Conservation (phyloP, 768 basidiomycete genomes). For the Lactifluus hygrophoroides region DNA sequence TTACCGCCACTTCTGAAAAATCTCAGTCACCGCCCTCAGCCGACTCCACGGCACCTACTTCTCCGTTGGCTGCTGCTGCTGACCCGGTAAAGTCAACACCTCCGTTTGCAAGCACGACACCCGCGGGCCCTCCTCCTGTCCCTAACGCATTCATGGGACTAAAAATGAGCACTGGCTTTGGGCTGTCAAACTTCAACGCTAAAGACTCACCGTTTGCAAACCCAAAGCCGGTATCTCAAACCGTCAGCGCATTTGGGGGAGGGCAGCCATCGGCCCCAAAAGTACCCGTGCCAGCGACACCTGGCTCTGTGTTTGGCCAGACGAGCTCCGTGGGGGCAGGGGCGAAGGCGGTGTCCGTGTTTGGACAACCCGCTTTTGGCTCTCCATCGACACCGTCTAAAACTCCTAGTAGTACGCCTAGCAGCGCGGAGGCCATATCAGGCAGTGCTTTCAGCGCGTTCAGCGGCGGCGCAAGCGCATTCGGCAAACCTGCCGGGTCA, state of each 20-base stretch:
- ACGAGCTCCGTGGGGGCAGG: slow-evolving; percentile 18
- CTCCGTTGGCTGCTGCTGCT: background rate
- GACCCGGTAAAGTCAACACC: background rate
- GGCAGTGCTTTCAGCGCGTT: slow-evolving; percentile 35
- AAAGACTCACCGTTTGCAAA: slow-evolving; percentile 24
- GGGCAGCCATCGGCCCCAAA: slow-evolving; percentile 10
- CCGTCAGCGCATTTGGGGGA: slow-evolving; percentile 14
- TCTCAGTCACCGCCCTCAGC: background rate
- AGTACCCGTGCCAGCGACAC: slow-evolving; percentile 24
- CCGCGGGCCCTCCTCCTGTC: slow-evolving; percentile 21
- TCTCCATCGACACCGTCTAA: slow-evolving; percentile 16
- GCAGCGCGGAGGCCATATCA: slow-evolving; percentile 24
- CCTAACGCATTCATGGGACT: slow-evolving; percentile 19
- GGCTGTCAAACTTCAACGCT: slow-evolving; percentile 18
- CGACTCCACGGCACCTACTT: background rate
- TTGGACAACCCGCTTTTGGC: slow-evolving; percentile 35
- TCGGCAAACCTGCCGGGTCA: slow-evolving; percentile 34
- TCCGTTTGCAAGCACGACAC: slow-evolving; percentile 18
- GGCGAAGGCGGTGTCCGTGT: slow-evolving; percentile 20
- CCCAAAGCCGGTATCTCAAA: slow-evolving; percentile 16
- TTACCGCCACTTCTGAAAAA: background rate
- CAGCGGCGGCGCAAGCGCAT: slow-evolving; percentile 29
- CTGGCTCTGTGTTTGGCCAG: slow-evolving; percentile 32
- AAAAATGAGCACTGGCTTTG: slow-evolving; percentile 10
- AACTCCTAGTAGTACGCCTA: slow-evolving; percentile 13